A percentile compares a stretch with the other conserved stretches of the same genome.
phyloP scores from a whole-genome alignment of 2,329 filamentous ascomycete species.

The Podosphaera fusca region DNA sequence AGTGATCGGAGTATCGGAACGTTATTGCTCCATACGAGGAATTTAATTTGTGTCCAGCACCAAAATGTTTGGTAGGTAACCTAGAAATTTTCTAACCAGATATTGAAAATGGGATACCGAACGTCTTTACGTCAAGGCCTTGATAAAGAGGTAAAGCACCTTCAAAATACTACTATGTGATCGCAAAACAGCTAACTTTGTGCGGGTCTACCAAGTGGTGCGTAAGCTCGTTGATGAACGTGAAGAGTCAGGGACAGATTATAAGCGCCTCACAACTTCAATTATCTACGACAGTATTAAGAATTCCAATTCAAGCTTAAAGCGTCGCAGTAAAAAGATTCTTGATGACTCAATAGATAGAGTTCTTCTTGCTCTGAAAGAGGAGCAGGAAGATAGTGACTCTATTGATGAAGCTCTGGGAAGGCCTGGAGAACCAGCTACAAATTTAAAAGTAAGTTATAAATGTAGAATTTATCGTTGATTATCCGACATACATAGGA shows the following conservation, averaged over 20 bases:
- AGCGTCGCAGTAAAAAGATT: conserved; percentile 56
- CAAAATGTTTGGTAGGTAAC: background rate
- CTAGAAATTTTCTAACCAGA: background rate
- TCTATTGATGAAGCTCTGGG: conserved; percentile 27
- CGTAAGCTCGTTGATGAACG: conserved; percentile 51
- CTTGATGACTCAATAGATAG: conserved; percentile 72
- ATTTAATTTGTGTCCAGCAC: background rate
- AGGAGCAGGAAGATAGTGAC: conserved; percentile 22
- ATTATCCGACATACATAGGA: conserved; percentile 18
- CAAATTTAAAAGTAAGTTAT: conserved; percentile 12
- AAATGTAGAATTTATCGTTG: background rate
- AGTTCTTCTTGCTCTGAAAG: conserved; percentile 48
- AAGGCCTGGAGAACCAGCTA: conserved; percentile 19
- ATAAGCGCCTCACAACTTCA: conserved; percentile 29
- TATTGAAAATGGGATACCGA: conserved; percentile 13
- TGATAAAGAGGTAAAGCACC: conserved; percentile 32
- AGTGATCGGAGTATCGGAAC: background rate
- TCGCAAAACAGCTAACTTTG: background rate
- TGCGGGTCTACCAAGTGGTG: conserved; percentile 51
- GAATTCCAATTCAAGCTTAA: conserved; percentile 66
- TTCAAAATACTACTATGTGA: background rate
- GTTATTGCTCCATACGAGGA: background rate
- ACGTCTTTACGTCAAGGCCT: conserved; percentile 29
- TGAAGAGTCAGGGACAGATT: conserved; percentile 24
- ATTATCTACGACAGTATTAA: conserved; percentile 61